phyloP scores from a whole-genome alignment of 2,329 filamentous ascomycete genomes.

The Dothideomycetes sp. region DNA sequence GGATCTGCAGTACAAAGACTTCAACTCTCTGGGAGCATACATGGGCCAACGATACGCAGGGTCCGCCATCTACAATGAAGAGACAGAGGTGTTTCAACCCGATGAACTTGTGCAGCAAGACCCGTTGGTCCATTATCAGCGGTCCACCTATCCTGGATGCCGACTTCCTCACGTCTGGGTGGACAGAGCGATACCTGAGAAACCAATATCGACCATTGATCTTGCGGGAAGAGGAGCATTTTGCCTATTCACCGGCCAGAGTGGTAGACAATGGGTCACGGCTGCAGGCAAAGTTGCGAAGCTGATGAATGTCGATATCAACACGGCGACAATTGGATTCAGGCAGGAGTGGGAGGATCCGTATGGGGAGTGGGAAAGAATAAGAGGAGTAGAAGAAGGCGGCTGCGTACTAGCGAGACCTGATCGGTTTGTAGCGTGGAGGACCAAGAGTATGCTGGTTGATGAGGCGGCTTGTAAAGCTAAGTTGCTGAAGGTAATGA shows the following conservation, averaged over 20 bases:
- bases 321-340: constrained; percentile 43
- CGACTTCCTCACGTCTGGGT: constrained; percentile 55
- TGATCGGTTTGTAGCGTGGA: constrained; percentile 49
- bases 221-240: constrained; percentile 46
- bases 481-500: too few relatives aligned
- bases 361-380: constrained; percentile 48
- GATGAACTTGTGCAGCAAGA: constrained; percentile 30
- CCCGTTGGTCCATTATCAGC: constrained; percentile 30
- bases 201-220: constrained; percentile 46
- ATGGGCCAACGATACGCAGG: constrained; percentile 48
- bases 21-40: constrained; percentile 46
- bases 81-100: constrained; percentile 14
- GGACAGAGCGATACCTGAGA: constrained; percentile 34
- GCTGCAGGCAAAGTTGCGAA: constrained; percentile 27
- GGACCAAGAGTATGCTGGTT: too few relatives aligned
- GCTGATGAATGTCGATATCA: constrained; percentile 35
- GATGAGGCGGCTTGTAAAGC: too few relatives aligned
- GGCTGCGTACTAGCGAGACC: constrained; percentile 49
- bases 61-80: constrained; percentile 25
- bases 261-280: constrained; percentile 42
- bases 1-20: constrained; percentile 17
- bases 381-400: constrained; percentile 44
- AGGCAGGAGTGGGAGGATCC: constrained; percentile 50
- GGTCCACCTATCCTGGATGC: constrained; percentile 47
- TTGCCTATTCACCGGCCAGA: constrained; percentile 33